Percentiles rank a stretch among this genome's conserved stretches.
phyloP scores from a whole-genome alignment of 2,329 filamentous ascomycete genomes.

The Calonectria pauciramosa region DNA sequence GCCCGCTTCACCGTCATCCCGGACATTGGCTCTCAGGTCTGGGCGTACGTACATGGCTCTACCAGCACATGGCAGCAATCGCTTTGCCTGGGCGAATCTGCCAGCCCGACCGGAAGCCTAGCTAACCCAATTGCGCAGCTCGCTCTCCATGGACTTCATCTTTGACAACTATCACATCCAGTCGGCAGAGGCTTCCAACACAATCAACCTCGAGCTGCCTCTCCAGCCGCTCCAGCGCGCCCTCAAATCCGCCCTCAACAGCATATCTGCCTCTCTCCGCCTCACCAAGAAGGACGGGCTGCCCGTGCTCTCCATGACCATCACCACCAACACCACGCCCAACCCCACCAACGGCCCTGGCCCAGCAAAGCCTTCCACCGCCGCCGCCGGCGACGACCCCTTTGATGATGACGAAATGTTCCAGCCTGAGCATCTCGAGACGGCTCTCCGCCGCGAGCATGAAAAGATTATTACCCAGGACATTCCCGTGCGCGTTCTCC shows the following conservation, averaged over 20 bases:
- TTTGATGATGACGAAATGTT: slow-evolving; percentile 62
- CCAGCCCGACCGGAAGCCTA: background rate
- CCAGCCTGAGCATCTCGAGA: slow-evolving; percentile 66
- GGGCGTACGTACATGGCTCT: slow-evolving; percentile 75
- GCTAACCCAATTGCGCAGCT: slow-evolving; percentile 53
- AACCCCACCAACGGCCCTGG: slow-evolving; percentile 52
- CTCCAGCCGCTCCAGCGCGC: slow-evolving; percentile 90
- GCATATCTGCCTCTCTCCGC: slow-evolving; percentile 85
- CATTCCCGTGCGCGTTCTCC: slow-evolving; percentile 92
- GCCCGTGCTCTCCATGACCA: slow-evolving; percentile 90
- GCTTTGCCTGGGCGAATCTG: background rate
- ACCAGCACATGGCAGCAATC: too few species aligned
- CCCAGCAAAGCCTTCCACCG: slow-evolving; percentile 45
- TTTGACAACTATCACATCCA: slow-evolving; percentile 90
- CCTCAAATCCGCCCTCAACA: slow-evolving; percentile 88
- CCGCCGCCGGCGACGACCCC: slow-evolving; percentile 49
- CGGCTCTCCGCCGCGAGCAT: slow-evolving; percentile 75
- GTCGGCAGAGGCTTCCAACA: slow-evolving; percentile 84
- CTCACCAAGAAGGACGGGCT: slow-evolving; percentile 93
- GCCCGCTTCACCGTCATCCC: slow-evolving; percentile 97
- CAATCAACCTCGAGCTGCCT: slow-evolving; percentile 96
- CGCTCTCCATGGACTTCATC: slow-evolving; percentile 81
- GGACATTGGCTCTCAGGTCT: slow-evolving; percentile 94
- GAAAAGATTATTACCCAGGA: slow-evolving; percentile 96
- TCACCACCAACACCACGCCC: slow-evolving; percentile 79